phyloP scores from a whole-genome alignment of 257 asterid genomes.

The Echites panduratus region DNA sequence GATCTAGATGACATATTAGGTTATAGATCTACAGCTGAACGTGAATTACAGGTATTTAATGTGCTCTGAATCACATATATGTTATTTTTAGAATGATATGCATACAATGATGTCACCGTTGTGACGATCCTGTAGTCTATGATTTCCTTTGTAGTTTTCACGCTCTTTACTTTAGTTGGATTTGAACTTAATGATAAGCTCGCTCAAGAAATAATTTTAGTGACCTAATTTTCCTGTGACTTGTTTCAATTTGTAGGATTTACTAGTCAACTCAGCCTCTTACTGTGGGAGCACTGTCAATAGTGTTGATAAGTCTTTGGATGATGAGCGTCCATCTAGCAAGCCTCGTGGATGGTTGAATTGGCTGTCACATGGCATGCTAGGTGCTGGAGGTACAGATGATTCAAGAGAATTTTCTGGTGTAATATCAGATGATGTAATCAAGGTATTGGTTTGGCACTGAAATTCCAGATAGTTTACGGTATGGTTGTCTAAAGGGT shows the following conservation, averaged over 20 bases:
- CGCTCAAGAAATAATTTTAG: neutral
- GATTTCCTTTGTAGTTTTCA: neutral
- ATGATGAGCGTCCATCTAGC: conserved; percentile 55
- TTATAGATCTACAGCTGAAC: conserved; percentile 85
- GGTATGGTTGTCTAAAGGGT: neutral
- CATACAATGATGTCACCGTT: neutral
- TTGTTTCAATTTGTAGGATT: conserved; percentile 46
- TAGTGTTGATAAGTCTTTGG: conserved; percentile 44
- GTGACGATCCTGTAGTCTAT: neutral
- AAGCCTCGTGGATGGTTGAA: conserved; percentile 97
- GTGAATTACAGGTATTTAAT: conserved; percentile 56
- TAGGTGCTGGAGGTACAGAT: conserved; percentile 97
- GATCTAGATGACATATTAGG: conserved; percentile 77
- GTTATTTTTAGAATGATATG: neutral
- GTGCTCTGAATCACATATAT: conserved; percentile 6
- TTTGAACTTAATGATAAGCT: neutral
- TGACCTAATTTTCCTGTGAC: conserved; percentile 15
- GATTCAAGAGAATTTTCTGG: conserved; percentile 91
- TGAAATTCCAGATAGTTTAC: conserved; percentile 1
- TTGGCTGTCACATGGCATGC: conserved; percentile 97
- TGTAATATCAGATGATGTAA: conserved; percentile 85
- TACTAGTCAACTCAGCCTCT: conserved; percentile 45
- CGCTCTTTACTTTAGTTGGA: neutral
- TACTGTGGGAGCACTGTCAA: conserved; percentile 42
- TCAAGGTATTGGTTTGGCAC: conserved; percentile 45